Percentiles rank a stretch among this genome's conserved stretches.
These are phyloP conservation scores for Carex arenaria DNA, from an alignment of 202 grass and related monocot species.

Conservation along the genomic window DNA sequence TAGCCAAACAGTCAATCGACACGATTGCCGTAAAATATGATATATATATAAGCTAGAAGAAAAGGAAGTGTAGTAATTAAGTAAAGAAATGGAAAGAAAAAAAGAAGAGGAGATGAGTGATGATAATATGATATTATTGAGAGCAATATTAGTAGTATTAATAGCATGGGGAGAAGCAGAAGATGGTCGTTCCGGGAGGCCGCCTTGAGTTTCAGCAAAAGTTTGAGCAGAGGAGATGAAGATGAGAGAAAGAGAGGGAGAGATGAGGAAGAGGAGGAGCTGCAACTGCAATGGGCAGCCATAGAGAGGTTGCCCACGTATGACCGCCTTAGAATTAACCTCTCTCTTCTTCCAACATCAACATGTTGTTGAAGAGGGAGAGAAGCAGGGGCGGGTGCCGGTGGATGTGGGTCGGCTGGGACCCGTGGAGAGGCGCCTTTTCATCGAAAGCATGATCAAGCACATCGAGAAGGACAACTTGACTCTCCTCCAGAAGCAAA, in stretches of 20 bases:
- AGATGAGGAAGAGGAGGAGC: slow-evolving; percentile 29
- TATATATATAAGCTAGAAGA: no score
- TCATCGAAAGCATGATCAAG: slow-evolving; percentile 45
- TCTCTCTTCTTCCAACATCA: slow-evolving; percentile 27
- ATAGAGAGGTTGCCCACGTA: slow-evolving; percentile 46
- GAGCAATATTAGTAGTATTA: no score
- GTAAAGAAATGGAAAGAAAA: background rate
- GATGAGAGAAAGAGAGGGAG: background rate
- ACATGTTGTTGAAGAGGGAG: background rate
- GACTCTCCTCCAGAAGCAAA: slow-evolving; percentile 45
- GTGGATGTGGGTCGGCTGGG: slow-evolving; percentile 45
- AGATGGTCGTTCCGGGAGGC: background rate
- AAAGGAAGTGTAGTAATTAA: background rate
- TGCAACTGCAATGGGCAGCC: slow-evolving; percentile 38
- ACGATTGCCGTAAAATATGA: no score
- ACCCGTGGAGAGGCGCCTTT: slow-evolving; percentile 20
- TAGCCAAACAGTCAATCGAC: no score
- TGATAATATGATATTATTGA: background rate
- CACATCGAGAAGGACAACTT: slow-evolving; percentile 55
- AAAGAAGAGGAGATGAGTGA: background rate
- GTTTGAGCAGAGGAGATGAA: background rate
- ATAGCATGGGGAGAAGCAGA: background rate
- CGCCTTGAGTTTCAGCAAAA: slow-evolving; percentile 11
- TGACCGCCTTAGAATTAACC: slow-evolving; percentile 33
- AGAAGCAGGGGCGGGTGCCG: background rate